Conservation (phyloP, 331 rosid species). For the Dryas integrifolia region DNA sequence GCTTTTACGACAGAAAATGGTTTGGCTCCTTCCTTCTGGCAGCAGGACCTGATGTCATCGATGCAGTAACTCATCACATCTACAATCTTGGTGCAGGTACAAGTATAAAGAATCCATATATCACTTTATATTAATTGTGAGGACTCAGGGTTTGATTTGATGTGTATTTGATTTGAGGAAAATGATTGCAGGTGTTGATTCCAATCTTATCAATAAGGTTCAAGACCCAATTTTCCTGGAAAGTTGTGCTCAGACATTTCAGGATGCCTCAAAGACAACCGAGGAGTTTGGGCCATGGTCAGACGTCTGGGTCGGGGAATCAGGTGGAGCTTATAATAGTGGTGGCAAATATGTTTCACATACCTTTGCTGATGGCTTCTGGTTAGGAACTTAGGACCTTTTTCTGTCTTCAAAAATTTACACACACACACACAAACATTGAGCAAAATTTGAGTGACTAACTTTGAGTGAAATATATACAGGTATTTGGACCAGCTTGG, state of each 20-base stretch:
- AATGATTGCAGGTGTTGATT: conserved; percentile 45
- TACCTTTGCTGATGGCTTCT: conserved; percentile 61
- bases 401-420: not conserved
- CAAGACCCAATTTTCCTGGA: conserved; percentile 54
- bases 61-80: conserved; percentile 60
- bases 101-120: not conserved
- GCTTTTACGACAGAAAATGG: conserved; percentile 59
- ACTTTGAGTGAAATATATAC: not conserved
- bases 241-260: conserved; percentile 41
- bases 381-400: conserved; percentile 29
- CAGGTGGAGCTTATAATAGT: conserved; percentile 78
- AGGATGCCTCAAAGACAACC: conserved; percentile 23
- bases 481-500: conserved; percentile 80
- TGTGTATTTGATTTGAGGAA: not conserved
- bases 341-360: conserved; percentile 65
- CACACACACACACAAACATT: not conserved
- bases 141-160: not conserved
- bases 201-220: conserved; percentile 36
- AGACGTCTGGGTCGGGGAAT: conserved; percentile 67
- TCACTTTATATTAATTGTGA: not conserved
- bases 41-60: conserved; percentile 44
- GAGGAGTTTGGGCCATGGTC: conserved; percentile 38
- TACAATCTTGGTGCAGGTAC: conserved; percentile 80
- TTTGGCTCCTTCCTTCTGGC: conserved; percentile 45
- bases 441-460: not conserved